These are phyloP conservation scores for Epicoccum sorghinum DNA, from an alignment of 2,329 filamentous ascomycete species.

Conservation along the genomic window DNA sequence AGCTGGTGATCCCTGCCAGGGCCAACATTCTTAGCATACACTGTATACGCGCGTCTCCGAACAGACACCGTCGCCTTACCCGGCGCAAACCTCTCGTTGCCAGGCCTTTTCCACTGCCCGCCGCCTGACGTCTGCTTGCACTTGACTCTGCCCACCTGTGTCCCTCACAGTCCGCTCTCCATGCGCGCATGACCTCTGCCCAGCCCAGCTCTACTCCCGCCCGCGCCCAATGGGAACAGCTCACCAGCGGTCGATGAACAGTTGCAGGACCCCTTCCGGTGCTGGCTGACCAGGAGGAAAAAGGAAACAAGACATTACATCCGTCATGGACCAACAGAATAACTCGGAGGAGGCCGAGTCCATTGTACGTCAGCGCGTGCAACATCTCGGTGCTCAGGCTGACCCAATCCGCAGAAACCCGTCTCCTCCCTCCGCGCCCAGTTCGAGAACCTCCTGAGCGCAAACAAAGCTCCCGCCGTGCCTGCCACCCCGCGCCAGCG, in stretches of 20 bases:
- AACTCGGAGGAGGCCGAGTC: slow-evolving; percentile 71
- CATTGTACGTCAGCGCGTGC: slow-evolving; percentile 61
- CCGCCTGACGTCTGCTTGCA: neutral
- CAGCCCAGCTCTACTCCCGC: slow-evolving; percentile 14
- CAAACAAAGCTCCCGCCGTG: slow-evolving; percentile 33
- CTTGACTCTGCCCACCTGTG: neutral
- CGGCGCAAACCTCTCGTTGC: neutral
- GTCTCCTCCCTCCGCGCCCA: slow-evolving; percentile 81
- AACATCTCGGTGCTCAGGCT: slow-evolving; percentile 15
- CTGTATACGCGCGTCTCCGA: slow-evolving; percentile 28
- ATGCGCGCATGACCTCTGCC: slow-evolving; percentile 28
- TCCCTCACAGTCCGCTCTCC: neutral
- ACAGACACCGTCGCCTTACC: slow-evolving; percentile 1
- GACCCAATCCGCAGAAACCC: slow-evolving; percentile 64
- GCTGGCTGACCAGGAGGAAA: slow-evolving; percentile 42
- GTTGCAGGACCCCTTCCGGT: slow-evolving; percentile 36
- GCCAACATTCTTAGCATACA: slow-evolving; percentile 35
- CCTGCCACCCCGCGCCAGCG: slow-evolving; percentile 33
- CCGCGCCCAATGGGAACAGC: slow-evolving; percentile 41
- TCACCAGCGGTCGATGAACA: slow-evolving; percentile 41
- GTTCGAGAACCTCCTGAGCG: slow-evolving; percentile 75
- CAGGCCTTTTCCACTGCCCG: neutral
- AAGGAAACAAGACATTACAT: neutral
- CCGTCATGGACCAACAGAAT: slow-evolving; percentile 41
- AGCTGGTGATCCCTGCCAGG: slow-evolving; percentile 23